phyloP scores from a whole-genome alignment of 2,329 filamentous ascomycete species.

The Rachicladosporium sp. region DNA sequence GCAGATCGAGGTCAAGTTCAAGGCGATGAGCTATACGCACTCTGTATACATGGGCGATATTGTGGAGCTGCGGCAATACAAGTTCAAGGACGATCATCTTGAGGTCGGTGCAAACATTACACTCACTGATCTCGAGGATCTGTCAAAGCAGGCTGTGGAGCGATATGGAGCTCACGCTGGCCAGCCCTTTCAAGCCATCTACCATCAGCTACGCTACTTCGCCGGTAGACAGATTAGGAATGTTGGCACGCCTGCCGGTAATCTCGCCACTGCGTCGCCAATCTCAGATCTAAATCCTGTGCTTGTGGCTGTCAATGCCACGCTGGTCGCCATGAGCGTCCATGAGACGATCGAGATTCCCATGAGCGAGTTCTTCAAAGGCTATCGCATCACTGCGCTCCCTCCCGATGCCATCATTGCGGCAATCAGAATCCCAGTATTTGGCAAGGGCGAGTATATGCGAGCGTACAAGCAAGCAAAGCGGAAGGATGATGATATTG shows the following conservation, averaged over 20 bases:
- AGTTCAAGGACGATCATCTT: constrained; percentile 66
- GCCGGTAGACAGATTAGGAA: constrained; percentile 92
- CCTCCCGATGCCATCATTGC: constrained; percentile 73
- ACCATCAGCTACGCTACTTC: constrained; percentile 91
- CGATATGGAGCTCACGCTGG: constrained; percentile 60
- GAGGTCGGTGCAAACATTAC: constrained; percentile 89
- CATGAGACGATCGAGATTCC: constrained; percentile 69
- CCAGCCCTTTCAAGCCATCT: constrained; percentile 79
- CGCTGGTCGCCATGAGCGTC: constrained; percentile 67
- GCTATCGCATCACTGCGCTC: constrained; percentile 76
- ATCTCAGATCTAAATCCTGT: constrained; percentile 96
- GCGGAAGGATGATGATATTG: constrained; percentile 95
- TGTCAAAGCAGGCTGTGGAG: constrained; percentile 66
- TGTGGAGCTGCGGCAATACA: constrained; percentile 70
- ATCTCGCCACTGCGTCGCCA: constrained; percentile 84
- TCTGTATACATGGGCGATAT: constrained; percentile 94
- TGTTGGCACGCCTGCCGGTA: constrained; percentile 92
- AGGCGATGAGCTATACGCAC: constrained; percentile 76
- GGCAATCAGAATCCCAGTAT: constrained; percentile 71
- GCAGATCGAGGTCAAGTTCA: constrained; percentile 98
- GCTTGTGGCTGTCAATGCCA: constrained; percentile 74
- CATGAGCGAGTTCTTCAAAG: constrained; percentile 85
- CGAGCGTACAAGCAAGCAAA: constrained; percentile 93
- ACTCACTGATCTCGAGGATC: constrained; percentile 77
- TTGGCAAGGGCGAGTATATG: constrained; percentile 69